Evolutionary conservation across 495 filamentous ascomycete species (phyloP).

Genomic region (Tuber aestivum): DNA sequence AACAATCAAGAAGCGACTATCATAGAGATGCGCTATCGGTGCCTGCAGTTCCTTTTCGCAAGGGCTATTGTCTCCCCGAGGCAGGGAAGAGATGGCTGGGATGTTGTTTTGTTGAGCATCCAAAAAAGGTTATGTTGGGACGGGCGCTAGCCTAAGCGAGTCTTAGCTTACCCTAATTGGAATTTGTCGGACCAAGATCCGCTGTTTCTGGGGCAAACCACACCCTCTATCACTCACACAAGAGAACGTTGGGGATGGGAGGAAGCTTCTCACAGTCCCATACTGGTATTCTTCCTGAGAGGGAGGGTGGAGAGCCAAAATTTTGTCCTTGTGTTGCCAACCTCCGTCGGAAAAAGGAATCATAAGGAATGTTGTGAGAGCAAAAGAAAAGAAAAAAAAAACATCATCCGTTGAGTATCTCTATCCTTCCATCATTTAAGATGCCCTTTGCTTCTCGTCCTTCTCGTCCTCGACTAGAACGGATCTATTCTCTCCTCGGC

Average conservation of each 20-base stretch:
- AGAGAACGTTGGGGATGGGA: not conserved
- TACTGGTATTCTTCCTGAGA: not conserved
- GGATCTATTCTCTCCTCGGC: not conserved
- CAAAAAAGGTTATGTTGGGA: not conserved
- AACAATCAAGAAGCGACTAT: not conserved
- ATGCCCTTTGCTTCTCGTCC: not conserved
- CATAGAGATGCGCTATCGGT: not conserved
- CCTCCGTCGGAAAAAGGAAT: not conserved
- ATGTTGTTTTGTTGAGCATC: constrained; percentile 1
- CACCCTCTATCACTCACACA: not conserved
- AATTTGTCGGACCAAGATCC: not conserved
- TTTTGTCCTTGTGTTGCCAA: not conserved
- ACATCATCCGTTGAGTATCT: not conserved
- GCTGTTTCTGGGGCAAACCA: not conserved
- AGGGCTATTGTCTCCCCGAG: not conserved
- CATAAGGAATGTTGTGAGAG: not conserved
- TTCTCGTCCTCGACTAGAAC: not conserved
- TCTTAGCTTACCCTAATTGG: not conserved
- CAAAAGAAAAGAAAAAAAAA: not conserved
- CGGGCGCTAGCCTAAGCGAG: not conserved
- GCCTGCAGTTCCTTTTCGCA: not conserved
- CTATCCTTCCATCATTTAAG: not conserved
- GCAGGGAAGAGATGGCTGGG: not conserved
- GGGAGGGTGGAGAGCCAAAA: not conserved
- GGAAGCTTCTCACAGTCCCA: not conserved